Evolutionary conservation across 2,329 filamentous ascomycete genomes (phyloP), one percentile per base, ranked within the genome.

Genomic region (Calonectria montana): DNA sequence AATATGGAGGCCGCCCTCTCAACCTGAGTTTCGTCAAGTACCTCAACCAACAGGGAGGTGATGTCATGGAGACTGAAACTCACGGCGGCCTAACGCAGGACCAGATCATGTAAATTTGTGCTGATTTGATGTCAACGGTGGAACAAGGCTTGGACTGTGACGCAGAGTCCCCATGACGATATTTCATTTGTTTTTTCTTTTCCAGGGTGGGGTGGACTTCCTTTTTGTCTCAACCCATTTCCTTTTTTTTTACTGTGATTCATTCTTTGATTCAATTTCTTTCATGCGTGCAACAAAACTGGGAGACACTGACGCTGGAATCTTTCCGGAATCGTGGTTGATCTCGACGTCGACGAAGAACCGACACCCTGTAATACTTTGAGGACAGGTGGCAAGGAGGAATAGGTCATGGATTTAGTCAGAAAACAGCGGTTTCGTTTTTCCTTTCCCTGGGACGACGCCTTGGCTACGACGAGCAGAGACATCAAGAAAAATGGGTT

Each of bases 11-110:
- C 67, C 95, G 97, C 77, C 97, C 97, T 79, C 92, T 99, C 72
- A 95, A 96, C 70, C 89, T 99, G 80, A 96, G 93, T 83, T 98
- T 94, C 81, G 96, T 98, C 87, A 97, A 97, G 85, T 98, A 98
- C 84, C 87, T 94, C 76, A 96, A 93, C 81, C 88, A 90, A 65
- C 89, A 91, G 47, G 88, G 88, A 62, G 87, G 85, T 74, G 93
- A 96, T 75, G 89, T 88, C 77, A 98, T 98, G 95, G 96, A 98
- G 77, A 94, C 92, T 39, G 92, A 95, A 74, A 91, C 94, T 75
- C 89, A 90, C 68, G 91, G 88, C 63, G 93, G 93, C 73, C 86
- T 97, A 81, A 97, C 95, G n/a, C 97, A 98, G 85, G 96, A 98
- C 82, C 96, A 98, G 87, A 98, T 98, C 85, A 98, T 98, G 96